phyloP scores from a whole-genome alignment of 1,284 basidiomycete genomes.

The Malassezia pachydermatis region DNA sequence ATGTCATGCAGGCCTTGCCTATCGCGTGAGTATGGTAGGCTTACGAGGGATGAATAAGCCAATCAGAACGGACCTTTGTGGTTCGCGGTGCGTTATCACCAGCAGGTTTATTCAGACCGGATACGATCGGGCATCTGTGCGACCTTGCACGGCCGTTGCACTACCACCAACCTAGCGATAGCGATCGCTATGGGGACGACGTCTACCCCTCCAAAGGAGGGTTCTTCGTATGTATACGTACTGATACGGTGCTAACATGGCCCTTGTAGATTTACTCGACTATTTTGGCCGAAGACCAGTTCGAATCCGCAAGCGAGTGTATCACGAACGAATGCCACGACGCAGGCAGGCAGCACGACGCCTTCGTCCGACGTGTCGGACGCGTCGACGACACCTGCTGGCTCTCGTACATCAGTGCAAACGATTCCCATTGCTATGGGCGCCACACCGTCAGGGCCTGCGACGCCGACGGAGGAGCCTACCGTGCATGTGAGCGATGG shows the following conservation, averaged over 20 bases:
- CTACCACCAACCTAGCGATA: too few species aligned
- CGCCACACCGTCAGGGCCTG: background rate
- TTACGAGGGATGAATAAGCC: too few species aligned
- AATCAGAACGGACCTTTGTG: too few species aligned
- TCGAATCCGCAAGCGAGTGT: constrained; percentile 10
- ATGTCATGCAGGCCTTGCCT: too few species aligned
- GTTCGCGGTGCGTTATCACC: too few species aligned
- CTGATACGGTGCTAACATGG: background rate
- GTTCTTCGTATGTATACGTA: background rate
- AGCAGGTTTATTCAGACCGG: too few species aligned
- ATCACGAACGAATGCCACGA: constrained; percentile 8
- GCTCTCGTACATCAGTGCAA: too few species aligned
- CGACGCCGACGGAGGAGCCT: background rate
- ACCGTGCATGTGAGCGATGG: constrained; percentile 5
- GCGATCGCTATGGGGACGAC: too few species aligned
- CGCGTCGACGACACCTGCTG: background rate
- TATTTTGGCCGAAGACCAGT: constrained; percentile 15
- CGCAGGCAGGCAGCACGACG: background rate
- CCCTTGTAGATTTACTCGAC: constrained; percentile 5
- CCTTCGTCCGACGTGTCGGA: background rate
- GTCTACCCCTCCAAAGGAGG: constrained; percentile 1
- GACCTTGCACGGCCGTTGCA: too few species aligned
- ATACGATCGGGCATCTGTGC: too few species aligned
- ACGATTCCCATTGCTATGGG: background rate
- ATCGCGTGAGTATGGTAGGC: too few species aligned